Percentiles rank a stretch among this genome's conserved stretches.
phyloP scores from a whole-genome alignment of 768 basidiomycete genomes.

The Phylloporus scabripes region DNA sequence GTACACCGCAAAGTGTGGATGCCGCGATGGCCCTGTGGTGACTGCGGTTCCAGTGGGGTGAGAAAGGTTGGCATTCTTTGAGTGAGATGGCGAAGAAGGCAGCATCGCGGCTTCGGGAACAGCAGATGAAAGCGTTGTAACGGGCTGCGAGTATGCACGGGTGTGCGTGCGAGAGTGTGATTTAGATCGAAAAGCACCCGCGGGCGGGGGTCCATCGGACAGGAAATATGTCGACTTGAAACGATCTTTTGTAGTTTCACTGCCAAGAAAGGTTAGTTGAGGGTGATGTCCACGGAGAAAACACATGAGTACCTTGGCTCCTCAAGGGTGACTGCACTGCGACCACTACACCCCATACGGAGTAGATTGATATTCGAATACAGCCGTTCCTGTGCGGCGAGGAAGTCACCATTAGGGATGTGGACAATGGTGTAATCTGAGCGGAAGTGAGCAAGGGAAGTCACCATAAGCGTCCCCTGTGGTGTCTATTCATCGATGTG shows the following conservation, averaged over 20 bases:
- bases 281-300: constrained; percentile 5
- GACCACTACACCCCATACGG: constrained; percentile 80
- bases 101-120: constrained; percentile 22
- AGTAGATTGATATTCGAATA: constrained; percentile 80
- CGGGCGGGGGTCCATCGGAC: constrained; percentile 32
- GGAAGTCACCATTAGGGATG: constrained; percentile 64
- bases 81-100: constrained; percentile 19
- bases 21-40: constrained; percentile 16
- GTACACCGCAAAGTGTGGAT: constrained; percentile 50
- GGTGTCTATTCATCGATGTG: constrained; percentile 40
- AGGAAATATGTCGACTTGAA: constrained; percentile 70
- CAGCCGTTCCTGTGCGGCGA: constrained; percentile 56
- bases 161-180: constrained; percentile 28
- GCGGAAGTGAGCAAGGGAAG: constrained; percentile 81
- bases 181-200: constrained; percentile 23
- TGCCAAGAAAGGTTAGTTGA: constrained; percentile 25
- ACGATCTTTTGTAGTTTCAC: constrained; percentile 75
- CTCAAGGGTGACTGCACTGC: constrained; percentile 70
- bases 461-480: constrained; percentile 69
- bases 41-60: constrained; percentile 11
- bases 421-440: constrained; percentile 83
- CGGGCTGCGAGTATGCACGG: constrained; percentile 27
- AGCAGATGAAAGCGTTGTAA: constrained; percentile 19
- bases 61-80: constrained; percentile 10
- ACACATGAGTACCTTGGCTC: constrained; percentile 49